A percentile compares a stretch with the other conserved stretches of the same genome.
These are phyloP conservation scores for Globisporangium solare DNA, from an alignment of 352 stramenopile genomes.

Conservation along the genomic window DNA sequence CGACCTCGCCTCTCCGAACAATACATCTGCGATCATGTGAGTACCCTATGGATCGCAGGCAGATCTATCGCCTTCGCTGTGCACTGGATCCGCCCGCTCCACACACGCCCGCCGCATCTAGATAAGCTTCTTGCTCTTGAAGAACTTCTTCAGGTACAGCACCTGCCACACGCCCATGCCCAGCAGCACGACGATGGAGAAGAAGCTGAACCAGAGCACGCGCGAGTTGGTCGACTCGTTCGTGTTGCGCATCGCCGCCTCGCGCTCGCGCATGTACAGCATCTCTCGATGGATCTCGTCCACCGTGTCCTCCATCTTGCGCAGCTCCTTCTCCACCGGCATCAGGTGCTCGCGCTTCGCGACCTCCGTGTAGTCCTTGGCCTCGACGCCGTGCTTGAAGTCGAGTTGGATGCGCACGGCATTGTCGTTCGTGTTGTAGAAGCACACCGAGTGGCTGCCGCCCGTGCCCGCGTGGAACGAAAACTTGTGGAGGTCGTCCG, in stretches of 20 bases:
- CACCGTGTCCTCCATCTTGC: conserved; percentile 87
- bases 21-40: neutral
- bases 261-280: conserved; percentile 87
- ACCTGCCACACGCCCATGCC: conserved; percentile 87
- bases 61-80: neutral
- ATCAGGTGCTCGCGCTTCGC: conserved; percentile 88
- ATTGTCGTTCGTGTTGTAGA: conserved; percentile 78
- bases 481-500: conserved; percentile 80
- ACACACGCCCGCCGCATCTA: conserved; percentile 24
- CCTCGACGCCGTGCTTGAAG: conserved; percentile 85
- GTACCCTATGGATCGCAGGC: conserved; percentile 1
- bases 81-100: neutral
- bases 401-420: conserved; percentile 73
- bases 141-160: conserved; percentile 89
- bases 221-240: conserved; percentile 89
- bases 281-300: conserved; percentile 89
- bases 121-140: conserved; percentile 92
- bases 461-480: conserved; percentile 69
- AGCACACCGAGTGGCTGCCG: conserved; percentile 77
- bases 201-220: conserved; percentile 88
- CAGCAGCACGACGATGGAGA: conserved; percentile 83
- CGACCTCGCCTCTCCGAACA: neutral
- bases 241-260: conserved; percentile 84
- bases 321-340: conserved; percentile 85
- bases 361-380: conserved; percentile 87